Evolutionary conservation across 495 filamentous ascomycete species (phyloP).

Genomic region (Rhypophila decipiens): DNA sequence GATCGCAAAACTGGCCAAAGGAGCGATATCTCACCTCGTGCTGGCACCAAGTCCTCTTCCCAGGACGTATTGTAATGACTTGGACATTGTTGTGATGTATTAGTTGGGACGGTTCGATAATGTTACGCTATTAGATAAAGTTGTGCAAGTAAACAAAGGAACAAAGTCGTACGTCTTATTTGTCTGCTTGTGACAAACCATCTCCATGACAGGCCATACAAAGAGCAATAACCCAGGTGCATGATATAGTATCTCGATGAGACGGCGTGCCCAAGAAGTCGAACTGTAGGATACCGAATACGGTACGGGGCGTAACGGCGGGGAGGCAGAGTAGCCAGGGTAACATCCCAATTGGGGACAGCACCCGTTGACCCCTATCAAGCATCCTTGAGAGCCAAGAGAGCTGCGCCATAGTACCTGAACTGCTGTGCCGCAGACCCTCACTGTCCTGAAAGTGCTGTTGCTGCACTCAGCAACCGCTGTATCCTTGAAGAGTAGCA

Average conservation of each 20-base stretch:
- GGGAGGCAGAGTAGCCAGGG: too few species aligned
- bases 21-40: not conserved
- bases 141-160: too few species aligned
- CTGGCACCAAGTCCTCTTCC: not conserved
- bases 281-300: too few species aligned
- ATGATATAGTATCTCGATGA: not conserved
- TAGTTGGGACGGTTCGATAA: not conserved
- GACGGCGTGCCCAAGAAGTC: not conserved
- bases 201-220: not conserved
- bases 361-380: too few species aligned
- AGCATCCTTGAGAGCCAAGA: too few species aligned
- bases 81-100: not conserved
- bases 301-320: too few species aligned
- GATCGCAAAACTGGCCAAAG: too few species aligned
- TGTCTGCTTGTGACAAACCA: not conserved
- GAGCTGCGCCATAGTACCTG: not conserved
- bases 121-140: not conserved
- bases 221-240: not conserved
- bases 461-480: not conserved
- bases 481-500: not conserved
- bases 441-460: not conserved
- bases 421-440: not conserved
- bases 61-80: not conserved
- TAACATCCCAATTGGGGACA: too few species aligned
- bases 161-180: too few species aligned